Evolutionary conservation across 176 grass and related monocot species (phyloP), one percentile per base, ranked within the genome.

Genomic region (Carex cristatella): DNA sequence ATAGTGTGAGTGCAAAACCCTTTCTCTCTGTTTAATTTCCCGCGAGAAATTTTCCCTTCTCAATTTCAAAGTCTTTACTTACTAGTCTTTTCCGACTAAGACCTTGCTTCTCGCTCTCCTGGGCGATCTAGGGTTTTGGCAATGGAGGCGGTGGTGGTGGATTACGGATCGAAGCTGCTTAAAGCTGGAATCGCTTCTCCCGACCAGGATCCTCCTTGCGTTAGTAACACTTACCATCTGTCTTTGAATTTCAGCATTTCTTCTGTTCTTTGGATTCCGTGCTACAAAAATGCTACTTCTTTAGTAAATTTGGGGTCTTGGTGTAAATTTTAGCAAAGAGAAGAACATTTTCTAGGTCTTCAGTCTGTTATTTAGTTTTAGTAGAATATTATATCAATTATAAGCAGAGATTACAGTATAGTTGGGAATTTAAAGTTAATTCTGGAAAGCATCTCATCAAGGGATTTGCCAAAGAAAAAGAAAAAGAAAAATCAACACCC

Each of bases 81-180:
- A 23, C 49, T 78, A 58, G 53, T 14, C 53, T 57, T 58, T 30
- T 35, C 53, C 2, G 6, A 32, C 73, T 32, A 23, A 16, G 33
- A 56, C 56, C 7, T 60, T 70, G 68, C 13, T 13, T n/a, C 2
- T 67, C 18, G 28, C 10, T 16, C 2, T 33, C 59, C 54, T 38
- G 38, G 63, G 46, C 68, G 30, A 38, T 60, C 54, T 85, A 85
- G 85, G 88, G 83, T 87, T 91, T 88, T 1, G 16, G 67, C 86
- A 33, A 94, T 99, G 96, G 96, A 99, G 62, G 96, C 93, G 60
- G 96, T 95, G 83, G 93, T 99, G 49, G 90, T 99, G 37, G 93
- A 99, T 69, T 90, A 89, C 84, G 96, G 96, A 74, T 99, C 96
- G 10, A 99, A 99, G 88, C 86, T 99, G 62, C 93, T 99, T 31